Evolutionary conservation across 164 flowering plant genomes (phyloP), one percentile per base, ranked within the genome.

Genomic region (Stephania japonica): DNA sequence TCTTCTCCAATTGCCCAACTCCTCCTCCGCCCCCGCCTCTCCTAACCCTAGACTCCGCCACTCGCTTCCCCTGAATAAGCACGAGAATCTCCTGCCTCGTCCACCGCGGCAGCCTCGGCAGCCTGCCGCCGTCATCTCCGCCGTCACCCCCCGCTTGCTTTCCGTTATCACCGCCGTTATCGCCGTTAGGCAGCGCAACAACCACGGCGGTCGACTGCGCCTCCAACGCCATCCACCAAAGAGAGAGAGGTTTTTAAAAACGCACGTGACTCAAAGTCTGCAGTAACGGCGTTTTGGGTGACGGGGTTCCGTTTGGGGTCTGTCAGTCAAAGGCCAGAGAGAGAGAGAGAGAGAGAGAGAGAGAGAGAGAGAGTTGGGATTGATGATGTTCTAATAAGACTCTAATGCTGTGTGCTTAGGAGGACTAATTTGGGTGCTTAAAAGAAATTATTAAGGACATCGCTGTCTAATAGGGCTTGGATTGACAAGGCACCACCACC

Each of bases 1-100:
- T 95, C 24, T 97, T 93, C 76, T 95, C 99, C 19, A 77, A 70
- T 71, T 78, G 89, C 8, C 82, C 67, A 89, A 72, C 66, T 4
- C 53, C 94, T 75, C 0, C 92, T 67, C 38, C 89, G 77, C 5
- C 81, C 93, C 75, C 91, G 77, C 43, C 70, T 86, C 87, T 95
- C 38, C 38, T 32, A 1, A 32, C 38, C 38, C 38, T 32, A 2
- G 38, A 0, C 38, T 32, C 99, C 7, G 90, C 96, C 10, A 85
- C 93, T 69, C 74, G 79, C 80, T 95, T 93, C 4, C 94, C 98
- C 71, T 93, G 92, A 71, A 95, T 93, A 18, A 95, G 84, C 1
- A 93, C 93, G n/a, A 95, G 87, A 24, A 90, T 93, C 78, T 95
- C 99, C 63, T 95, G 97, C 56, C 97, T 65, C 43, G 97, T 93